These are phyloP conservation scores for Aspergillus sergii DNA, from an alignment of 2,329 filamentous ascomycete species.

Conservation along the genomic window DNA sequence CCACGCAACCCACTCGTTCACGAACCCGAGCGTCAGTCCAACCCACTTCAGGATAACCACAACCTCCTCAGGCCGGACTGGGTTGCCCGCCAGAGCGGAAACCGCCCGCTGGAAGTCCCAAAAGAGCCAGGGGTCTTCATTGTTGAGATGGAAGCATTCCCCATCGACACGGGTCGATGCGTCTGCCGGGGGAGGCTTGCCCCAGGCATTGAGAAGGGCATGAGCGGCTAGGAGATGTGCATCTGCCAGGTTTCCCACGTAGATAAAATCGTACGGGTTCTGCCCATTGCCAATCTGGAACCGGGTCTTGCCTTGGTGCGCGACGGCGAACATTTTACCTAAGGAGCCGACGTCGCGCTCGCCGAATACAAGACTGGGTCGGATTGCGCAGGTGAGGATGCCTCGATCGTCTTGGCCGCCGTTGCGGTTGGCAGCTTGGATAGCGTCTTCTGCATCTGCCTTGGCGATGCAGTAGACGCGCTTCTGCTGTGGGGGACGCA, in stretches of 20 bases:
- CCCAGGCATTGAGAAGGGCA: conserved; percentile 2
- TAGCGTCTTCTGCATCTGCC: conserved; percentile 9
- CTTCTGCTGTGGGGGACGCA: conserved; percentile 6
- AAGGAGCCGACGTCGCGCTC: conserved; percentile 6
- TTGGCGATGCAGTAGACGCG: conserved; percentile 11
- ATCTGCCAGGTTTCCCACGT: conserved; percentile 8
- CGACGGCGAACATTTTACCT: conserved; percentile 9
- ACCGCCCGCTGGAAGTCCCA: conserved; percentile 12
- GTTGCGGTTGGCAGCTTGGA: conserved; percentile 9
- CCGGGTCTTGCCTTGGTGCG: neutral
- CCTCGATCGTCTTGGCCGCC: neutral
- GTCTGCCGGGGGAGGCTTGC: neutral
- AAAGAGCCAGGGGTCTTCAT: conserved; percentile 11
- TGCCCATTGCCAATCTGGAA: conserved; percentile 12
- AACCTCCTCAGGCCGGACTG: neutral
- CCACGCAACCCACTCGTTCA: conserved; percentile 11
- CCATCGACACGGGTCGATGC: neutral
- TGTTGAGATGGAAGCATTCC: conserved; percentile 7
- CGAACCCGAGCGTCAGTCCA: conserved; percentile 1
- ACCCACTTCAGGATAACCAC: conserved; percentile 11
- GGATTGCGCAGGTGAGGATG: conserved; percentile 7
- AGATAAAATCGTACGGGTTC: conserved; percentile 10
- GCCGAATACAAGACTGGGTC: conserved; percentile 3
- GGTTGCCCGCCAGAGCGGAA: neutral
- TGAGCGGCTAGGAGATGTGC: conserved; percentile 7